Evolutionary conservation across 805 yeast genomes (phyloP).

Genomic region (Alloascoidea africana): DNA sequence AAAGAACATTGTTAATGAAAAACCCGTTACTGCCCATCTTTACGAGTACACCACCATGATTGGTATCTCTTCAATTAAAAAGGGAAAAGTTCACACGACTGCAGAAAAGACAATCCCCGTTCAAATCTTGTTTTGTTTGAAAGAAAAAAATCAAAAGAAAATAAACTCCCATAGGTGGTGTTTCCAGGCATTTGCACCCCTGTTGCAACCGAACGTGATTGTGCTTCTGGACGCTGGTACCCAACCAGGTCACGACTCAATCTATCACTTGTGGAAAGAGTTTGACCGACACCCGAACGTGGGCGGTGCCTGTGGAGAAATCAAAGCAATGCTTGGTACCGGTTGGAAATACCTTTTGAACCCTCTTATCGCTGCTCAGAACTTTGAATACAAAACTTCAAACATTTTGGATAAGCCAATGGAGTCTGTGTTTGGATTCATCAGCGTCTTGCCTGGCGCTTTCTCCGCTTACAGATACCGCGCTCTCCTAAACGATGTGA

Average conservation of each 20-base stretch:
- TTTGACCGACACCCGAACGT: conserved; percentile 63
- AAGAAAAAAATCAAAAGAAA: conserved; percentile 78
- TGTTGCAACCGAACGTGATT: conserved; percentile 69
- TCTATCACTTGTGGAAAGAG: conserved; percentile 81
- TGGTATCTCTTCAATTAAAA: conserved; percentile 56
- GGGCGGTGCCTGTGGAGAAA: conserved; percentile 98
- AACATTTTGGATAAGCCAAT: conserved; percentile 91
- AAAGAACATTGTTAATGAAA: conserved; percentile 73
- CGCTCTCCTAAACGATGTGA: conserved; percentile 51
- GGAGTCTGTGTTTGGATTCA: conserved; percentile 90
- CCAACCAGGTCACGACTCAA: conserved; percentile 69
- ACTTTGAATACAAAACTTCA: conserved; percentile 92
- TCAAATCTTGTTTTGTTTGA: conserved; percentile 78
- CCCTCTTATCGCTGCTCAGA: conserved; percentile 92
- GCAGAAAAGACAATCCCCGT: conserved; percentile 62
- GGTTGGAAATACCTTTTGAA: conserved; percentile 41
- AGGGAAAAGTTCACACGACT: conserved; percentile 49
- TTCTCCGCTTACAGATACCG: conserved; percentile 85
- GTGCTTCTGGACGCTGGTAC: conserved; percentile 91
- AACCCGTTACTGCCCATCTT: conserved; percentile 70
- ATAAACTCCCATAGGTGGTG: conserved; percentile 97
- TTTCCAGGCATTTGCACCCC: conserved; percentile 79
- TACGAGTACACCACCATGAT: conserved; percentile 91
- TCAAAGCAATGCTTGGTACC: conserved; percentile 69
- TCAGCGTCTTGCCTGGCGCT: conserved; percentile 92